These are phyloP conservation scores for Diplodia intermedia DNA, from an alignment of 2,329 filamentous ascomycete genomes.

Conservation along the genomic window DNA sequence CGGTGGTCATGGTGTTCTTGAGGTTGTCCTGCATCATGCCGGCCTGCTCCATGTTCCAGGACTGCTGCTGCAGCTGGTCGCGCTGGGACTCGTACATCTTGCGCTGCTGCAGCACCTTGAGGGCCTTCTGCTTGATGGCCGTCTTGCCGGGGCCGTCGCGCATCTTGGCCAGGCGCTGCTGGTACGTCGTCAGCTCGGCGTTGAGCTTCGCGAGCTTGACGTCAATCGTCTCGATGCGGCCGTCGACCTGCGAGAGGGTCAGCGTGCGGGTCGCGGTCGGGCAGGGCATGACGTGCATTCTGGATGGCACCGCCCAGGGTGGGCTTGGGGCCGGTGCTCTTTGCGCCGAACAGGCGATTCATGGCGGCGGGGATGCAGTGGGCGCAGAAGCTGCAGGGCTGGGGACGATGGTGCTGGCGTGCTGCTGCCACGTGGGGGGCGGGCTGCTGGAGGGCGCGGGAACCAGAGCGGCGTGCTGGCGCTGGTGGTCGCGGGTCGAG, in stretches of 20 bases:
- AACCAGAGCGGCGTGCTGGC: background rate
- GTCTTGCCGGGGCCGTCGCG: slow-evolving; percentile 93
- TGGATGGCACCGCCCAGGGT: slow-evolving; percentile 82
- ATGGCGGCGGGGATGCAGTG: slow-evolving; percentile 58
- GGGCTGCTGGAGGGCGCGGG: slow-evolving; percentile 10
- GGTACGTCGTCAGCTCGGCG: slow-evolving; percentile 86
- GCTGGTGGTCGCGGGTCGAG: slow-evolving; percentile 3
- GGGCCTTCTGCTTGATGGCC: slow-evolving; percentile 90
- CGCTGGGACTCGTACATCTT: slow-evolving; percentile 95
- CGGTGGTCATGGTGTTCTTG: slow-evolving; percentile 97
- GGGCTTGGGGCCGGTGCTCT: slow-evolving; percentile 86
- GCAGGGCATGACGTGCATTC: slow-evolving; percentile 64
- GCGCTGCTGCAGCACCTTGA: slow-evolving; percentile 90
- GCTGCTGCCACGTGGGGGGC: slow-evolving; percentile 12
- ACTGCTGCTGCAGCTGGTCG: slow-evolving; percentile 90
- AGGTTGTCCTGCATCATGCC: slow-evolving; percentile 99
- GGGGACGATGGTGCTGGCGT: background rate
- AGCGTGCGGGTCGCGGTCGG: slow-evolving; percentile 34
- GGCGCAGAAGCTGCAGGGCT: background rate
- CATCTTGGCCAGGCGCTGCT: slow-evolving; percentile 87
- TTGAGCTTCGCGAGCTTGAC: slow-evolving; percentile 94
- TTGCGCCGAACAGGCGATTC: slow-evolving; percentile 95
- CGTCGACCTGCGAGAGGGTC: slow-evolving; percentile 68
- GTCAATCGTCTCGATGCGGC: slow-evolving; percentile 83
- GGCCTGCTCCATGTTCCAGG: slow-evolving; percentile 99